phyloP scores from a whole-genome alignment of 2,329 filamentous ascomycete species.

The Elsinoe australis region DNA sequence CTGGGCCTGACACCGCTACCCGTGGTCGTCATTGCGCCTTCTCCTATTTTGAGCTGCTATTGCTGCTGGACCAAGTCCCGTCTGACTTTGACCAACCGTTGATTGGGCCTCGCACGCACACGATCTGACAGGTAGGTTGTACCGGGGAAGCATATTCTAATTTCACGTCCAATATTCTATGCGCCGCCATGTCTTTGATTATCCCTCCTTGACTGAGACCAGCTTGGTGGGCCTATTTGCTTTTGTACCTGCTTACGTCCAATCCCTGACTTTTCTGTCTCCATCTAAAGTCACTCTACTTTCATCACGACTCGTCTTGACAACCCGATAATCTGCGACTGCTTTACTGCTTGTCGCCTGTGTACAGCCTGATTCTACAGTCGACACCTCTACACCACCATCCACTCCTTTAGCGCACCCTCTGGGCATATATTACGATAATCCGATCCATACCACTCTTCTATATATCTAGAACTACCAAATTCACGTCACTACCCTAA shows the following conservation, averaged over 20 bases:
- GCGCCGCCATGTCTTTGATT: conserved; percentile 17
- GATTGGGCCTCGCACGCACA: conserved; percentile 6
- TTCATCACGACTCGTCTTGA: not conserved
- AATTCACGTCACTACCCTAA: not conserved
- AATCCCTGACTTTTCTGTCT: not conserved
- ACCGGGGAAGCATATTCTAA: conserved; percentile 3
- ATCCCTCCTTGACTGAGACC: conserved; percentile 9
- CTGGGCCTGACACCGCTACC: not conserved
- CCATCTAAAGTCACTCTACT: not conserved
- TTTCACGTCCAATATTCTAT: conserved; percentile 2
- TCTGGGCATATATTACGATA: no score
- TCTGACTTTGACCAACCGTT: not conserved
- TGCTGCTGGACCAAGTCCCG: not conserved
- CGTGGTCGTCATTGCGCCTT: not conserved
- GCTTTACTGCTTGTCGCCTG: conserved; percentile 16
- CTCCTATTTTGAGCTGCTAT: conserved; percentile 1
- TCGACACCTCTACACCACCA: no score
- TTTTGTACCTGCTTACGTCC: conserved; percentile 3
- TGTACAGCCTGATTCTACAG: not conserved
- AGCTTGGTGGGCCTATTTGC: conserved; percentile 6
- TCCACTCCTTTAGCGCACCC: conserved; percentile 15
- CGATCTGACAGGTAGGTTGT: conserved; percentile 8
- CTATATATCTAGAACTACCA: not conserved
- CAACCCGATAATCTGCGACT: conserved; percentile 3
- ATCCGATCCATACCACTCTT: no score